Base-by-base conservation (phyloP, 1,284 basidiomycete species). In the Ustilago esculenta region DNA sequence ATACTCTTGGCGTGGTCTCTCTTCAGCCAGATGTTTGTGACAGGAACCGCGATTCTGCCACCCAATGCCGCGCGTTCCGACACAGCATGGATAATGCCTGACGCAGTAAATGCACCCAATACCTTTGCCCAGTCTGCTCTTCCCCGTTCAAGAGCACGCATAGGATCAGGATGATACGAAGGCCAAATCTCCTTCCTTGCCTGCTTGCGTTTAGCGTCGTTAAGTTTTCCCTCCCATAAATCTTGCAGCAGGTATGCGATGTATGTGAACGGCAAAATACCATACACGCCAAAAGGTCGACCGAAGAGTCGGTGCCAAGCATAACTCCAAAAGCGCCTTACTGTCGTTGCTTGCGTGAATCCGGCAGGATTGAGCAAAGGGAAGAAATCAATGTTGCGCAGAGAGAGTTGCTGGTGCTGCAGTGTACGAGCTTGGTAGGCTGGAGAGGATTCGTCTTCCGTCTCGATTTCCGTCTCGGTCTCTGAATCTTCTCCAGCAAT, bases 111-210 rank as follows among this genome's bases (percentile, higher is more conserved):
- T 0, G 72, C 72, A 10, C 72, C 72, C 23, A 73, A 46, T 5
- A 73, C 68, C 35, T 73, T 73, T n/a, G 63, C 72, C 72, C 72
- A 73, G 37, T 73, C 72, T 23, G 61, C 68, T 14, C 63, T n/a
- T 0, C 72, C 72, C 17, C 60, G 54, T 24, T 67, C 49, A 12
- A 73, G 41, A 0, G 59, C 46, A 3, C 68, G 63, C 48, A 59
- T 66, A 14, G 72, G 72, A 20, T 73, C 72, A 0, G 68, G 59
- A 30, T 72, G 69, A 18, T 63, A 58, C 0, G 58, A 48, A 3
- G 68, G 63, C 65, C 65, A 69, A 20, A 63, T 58, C 25, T 69
- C 54, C 8, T 41, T 30, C 9, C 65, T 45, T 5, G 59, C 58
- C 39, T 54, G 58, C 27, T 51, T 58, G 21, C 65, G 50, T 18